Evolutionary conservation across 176 grass and related monocot species (phyloP).

Genomic region (Ensete glaucum): DNA sequence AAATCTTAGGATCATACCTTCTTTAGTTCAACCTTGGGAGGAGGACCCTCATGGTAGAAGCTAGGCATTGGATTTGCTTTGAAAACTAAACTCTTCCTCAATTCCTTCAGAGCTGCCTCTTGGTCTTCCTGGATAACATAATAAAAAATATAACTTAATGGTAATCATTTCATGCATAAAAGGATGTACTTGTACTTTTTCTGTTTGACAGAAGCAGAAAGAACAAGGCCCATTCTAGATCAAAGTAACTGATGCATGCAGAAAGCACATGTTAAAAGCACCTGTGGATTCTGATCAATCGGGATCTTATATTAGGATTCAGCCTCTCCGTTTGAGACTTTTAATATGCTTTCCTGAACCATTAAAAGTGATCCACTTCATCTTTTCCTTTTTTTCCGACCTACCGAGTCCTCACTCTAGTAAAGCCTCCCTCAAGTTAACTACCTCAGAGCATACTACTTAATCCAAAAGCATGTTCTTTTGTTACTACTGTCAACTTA

Average conservation of each 20-base stretch:
- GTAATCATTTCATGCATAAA: neutral
- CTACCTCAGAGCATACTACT: no score
- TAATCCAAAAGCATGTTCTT: no score
- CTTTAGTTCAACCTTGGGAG: conserved; percentile 80
- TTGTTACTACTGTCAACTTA: no score
- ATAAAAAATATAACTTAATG: neutral
- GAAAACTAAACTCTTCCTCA: conserved; percentile 81
- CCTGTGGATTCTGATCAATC: no score
- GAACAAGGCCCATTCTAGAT: neutral
- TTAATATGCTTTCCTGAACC: no score
- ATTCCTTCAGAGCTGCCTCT: conserved; percentile 71
- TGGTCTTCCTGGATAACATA: conserved; percentile 77
- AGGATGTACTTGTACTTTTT: neutral
- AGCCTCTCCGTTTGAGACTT: no score
- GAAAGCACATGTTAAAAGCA: no score
- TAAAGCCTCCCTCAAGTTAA: no score
- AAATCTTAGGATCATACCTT: conserved; percentile 41
- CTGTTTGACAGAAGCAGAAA: neutral
- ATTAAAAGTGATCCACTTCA: no score
- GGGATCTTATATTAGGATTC: no score
- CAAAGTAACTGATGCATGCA: neutral
- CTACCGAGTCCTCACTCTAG: no score
- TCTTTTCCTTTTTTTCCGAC: no score
- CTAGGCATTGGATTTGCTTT: conserved; percentile 88
- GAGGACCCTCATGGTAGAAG: conserved; percentile 84